These are phyloP conservation scores for Gonapodya prolifera DNA, from an alignment of 192 early-diverging fungal species.

Conservation along the genomic window DNA sequence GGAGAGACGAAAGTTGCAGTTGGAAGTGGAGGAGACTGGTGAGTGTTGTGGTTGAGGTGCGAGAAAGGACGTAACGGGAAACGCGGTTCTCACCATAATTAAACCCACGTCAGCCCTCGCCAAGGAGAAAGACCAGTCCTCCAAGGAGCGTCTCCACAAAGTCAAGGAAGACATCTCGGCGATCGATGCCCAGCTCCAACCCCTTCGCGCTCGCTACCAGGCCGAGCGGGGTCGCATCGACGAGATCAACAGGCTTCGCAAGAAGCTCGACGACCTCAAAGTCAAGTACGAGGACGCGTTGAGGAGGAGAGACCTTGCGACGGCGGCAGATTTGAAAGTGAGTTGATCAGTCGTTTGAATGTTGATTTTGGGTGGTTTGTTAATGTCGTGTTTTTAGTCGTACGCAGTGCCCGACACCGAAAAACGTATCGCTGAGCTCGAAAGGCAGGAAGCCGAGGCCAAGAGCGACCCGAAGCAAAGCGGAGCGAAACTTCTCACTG, in stretches of 20 bases:
- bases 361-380: too few species aligned
- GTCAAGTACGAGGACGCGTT: constrained; percentile 78
- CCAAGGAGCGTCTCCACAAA: constrained; percentile 59
- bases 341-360: too few species aligned
- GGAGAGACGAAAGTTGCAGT: constrained; percentile 82
- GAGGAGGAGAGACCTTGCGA: constrained; percentile 63
- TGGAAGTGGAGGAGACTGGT: constrained; percentile 94
- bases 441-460: constrained; percentile 42
- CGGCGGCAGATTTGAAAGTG: constrained; percentile 88
- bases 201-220: constrained; percentile 75
- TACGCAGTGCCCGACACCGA: constrained; percentile 85
- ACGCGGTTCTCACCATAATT: too few species aligned
- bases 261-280: constrained; percentile 79
- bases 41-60: too few species aligned
- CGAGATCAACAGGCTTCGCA: constrained; percentile 70
- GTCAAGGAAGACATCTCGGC: constrained; percentile 72
- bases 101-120: too few species aligned
- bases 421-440: constrained; percentile 58
- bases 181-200: constrained; percentile 76
- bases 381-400: too few species aligned
- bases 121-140: constrained; percentile 82
- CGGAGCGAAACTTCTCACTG: constrained; percentile 53
- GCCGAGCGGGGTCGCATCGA: constrained; percentile 77
- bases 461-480: constrained; percentile 20
- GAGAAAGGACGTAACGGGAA: too few species aligned